Evolutionary conservation across 2,329 filamentous ascomycete species (phyloP), one percentile per base, ranked within the genome.

Genomic region (Aureobasidium sp.): DNA sequence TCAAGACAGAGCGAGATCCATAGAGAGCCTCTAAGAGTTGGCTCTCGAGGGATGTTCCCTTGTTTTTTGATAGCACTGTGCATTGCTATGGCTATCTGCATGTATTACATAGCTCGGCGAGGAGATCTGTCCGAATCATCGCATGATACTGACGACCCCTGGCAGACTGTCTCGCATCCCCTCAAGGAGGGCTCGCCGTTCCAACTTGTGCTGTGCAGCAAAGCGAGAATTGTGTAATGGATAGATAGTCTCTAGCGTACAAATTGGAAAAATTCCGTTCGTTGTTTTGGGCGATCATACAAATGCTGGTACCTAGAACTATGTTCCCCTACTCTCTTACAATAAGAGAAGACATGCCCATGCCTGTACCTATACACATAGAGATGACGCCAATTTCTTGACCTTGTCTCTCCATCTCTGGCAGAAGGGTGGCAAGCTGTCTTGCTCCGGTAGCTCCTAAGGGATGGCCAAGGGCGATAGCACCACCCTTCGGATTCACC

Each of bases 391-490:
- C 91, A 52, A 96, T 78, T 74, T 93, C 81, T 63, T 88, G 81
- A 0, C 85, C 82, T 60, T 81, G 81, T 68, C 89, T 75, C 75
- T 84, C 77, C 84, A 89, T 70, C 78, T 88, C 81, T 75, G 83
- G 72, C 77, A 96, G 72, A 78, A 93, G 73, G 56, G 89, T 93
- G 52, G 85, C 85, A 68, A 91, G 76, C 82, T 96, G 88, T 67
- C 92, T 81, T 33, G 89, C 90, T 37, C 90, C 91, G 5, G 92
- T 97, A 35, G 91, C 92, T 50, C 93, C 92, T 1, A 97, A 81
- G 6, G 92, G 92, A 73, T 97, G 93, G 1, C 93, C 93, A 27
- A 97, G 77, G n/a, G 93, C 92, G 73, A 97, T 96, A 2, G 92
- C 93, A 35, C 93, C 92, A 64, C 93, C 93, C 69, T 95, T 91